A percentile compares a stretch with the other conserved stretches of the same genome.
These are phyloP conservation scores for Fusarium mundagurra DNA, from an alignment of 2,329 filamentous ascomycete genomes.

Conservation along the genomic window DNA sequence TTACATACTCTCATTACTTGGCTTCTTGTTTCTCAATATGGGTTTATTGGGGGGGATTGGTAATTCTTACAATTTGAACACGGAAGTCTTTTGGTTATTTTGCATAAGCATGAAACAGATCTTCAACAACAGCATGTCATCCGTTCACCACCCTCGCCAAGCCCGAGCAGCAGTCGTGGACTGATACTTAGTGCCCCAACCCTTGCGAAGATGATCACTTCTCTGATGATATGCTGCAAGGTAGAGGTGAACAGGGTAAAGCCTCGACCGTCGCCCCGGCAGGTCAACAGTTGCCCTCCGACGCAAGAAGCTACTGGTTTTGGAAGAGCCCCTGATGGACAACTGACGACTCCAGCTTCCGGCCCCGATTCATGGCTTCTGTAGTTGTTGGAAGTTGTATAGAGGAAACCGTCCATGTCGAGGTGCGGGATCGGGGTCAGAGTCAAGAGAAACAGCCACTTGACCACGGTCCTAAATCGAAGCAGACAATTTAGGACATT, in stretches of 20 bases:
- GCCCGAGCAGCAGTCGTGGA: accelerated
- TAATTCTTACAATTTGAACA: not conserved
- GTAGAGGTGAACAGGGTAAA: not conserved
- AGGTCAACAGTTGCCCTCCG: not conserved
- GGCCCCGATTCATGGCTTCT: accelerated
- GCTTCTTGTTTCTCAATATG: not conserved
- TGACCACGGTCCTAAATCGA: accelerated
- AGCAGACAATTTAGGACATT: not conserved
- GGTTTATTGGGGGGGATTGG: accelerated
- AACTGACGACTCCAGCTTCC: accelerated
- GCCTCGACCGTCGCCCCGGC: not conserved
- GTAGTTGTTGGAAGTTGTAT: accelerated
- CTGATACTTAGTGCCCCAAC: accelerated
- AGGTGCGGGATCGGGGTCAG: accelerated
- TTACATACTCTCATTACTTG: too few relatives aligned
- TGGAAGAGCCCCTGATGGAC: not conserved
- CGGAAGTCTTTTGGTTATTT: accelerated
- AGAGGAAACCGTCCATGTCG: accelerated
- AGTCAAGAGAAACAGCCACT: not conserved
- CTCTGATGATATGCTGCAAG: not conserved
- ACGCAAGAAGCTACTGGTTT: accelerated
- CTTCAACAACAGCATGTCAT: accelerated
- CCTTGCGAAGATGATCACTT: accelerated
- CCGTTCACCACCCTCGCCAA: not conserved
- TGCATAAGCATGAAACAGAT: not conserved